phyloP scores from a whole-genome alignment of 1,284 basidiomycete species.

The Prillingera fragicola region DNA sequence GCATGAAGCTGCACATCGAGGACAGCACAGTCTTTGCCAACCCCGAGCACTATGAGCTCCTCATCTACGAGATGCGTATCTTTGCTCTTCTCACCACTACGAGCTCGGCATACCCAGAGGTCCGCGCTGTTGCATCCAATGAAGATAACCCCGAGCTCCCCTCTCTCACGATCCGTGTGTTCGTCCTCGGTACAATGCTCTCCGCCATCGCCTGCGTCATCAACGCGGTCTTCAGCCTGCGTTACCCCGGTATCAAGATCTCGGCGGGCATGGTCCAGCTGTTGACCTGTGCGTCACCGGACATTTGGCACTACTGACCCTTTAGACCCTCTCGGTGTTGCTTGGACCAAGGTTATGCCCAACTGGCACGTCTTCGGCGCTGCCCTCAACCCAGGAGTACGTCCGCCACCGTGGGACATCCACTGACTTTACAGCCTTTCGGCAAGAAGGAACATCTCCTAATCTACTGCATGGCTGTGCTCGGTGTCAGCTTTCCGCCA shows the following conservation, averaged over 20 bases:
- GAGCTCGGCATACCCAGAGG: conserved; percentile 76
- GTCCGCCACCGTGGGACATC: too few species aligned
- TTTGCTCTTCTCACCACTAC: conserved; percentile 33
- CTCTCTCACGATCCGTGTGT: conserved; percentile 76
- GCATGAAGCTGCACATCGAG: conserved; percentile 10
- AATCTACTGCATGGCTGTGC: conserved; percentile 39
- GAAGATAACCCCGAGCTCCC: conserved; percentile 77
- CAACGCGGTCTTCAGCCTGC: conserved; percentile 42
- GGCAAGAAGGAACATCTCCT: conserved; percentile 33
- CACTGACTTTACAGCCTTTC: conserved; percentile 48
- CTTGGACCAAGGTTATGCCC: conserved; percentile 8
- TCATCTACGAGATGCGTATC: conserved; percentile 38
- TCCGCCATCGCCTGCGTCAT: conserved; percentile 48
- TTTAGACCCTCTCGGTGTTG: conserved; percentile 13
- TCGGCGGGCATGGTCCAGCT: conserved; percentile 24
- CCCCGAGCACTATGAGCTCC: conserved; percentile 8
- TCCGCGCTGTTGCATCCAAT: conserved; percentile 72
- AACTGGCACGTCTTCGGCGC: conserved; percentile 48
- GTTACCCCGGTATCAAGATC: conserved; percentile 58
- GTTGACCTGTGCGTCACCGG: too few species aligned
- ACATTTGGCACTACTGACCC: too few species aligned
- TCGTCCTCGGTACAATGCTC: conserved; percentile 57
- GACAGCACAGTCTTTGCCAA: conserved; percentile 3
- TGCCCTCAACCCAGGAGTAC: too few species aligned
- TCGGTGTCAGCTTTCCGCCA: conserved; percentile 46